These are phyloP conservation scores for Colletotrichum noveboracense DNA, from an alignment of 2,329 filamentous ascomycete genomes.

Conservation along the genomic window DNA sequence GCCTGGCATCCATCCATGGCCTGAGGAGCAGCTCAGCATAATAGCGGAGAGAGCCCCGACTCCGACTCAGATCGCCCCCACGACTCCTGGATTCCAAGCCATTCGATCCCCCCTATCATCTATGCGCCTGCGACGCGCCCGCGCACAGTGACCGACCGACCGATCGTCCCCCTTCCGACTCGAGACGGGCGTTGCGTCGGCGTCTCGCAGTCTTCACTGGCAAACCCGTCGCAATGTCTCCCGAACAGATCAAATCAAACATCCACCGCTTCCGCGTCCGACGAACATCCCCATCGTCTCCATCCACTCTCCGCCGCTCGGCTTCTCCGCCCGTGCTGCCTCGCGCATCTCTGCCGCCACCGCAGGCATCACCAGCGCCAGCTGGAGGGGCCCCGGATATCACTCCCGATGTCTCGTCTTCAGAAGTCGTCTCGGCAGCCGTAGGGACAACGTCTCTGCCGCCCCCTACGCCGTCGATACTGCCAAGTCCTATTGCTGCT, in stretches of 20 bases:
- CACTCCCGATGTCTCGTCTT: not conserved
- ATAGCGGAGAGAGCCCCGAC: not conserved
- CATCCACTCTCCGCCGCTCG: slow-evolving; percentile 24
- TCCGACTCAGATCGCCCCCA: not conserved
- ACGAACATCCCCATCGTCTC: slow-evolving; percentile 22
- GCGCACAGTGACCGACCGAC: not conserved
- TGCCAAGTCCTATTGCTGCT: not conserved
- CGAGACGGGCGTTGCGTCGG: slow-evolving; percentile 9
- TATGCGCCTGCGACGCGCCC: not conserved
- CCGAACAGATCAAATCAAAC: slow-evolving; percentile 25
- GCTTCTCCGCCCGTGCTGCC: slow-evolving; percentile 21
- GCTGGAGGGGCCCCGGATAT: not conserved
- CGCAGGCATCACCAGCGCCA: not conserved
- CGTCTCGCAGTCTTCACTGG: slow-evolving; percentile 2
- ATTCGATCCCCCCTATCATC: not conserved
- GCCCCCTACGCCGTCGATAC: not conserved
- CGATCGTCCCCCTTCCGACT: not conserved
- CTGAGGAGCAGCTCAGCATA: not conserved
- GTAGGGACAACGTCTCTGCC: not conserved
- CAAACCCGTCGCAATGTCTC: slow-evolving; percentile 14
- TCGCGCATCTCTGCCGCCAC: not conserved
- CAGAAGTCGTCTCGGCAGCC: not conserved
- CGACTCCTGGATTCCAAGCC: not conserved
- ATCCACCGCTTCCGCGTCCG: slow-evolving; percentile 32
- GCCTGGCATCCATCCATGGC: not conserved